Evolutionary conservation across 345 rosid genomes (phyloP).

Genomic region (Sonneratia alba): DNA sequence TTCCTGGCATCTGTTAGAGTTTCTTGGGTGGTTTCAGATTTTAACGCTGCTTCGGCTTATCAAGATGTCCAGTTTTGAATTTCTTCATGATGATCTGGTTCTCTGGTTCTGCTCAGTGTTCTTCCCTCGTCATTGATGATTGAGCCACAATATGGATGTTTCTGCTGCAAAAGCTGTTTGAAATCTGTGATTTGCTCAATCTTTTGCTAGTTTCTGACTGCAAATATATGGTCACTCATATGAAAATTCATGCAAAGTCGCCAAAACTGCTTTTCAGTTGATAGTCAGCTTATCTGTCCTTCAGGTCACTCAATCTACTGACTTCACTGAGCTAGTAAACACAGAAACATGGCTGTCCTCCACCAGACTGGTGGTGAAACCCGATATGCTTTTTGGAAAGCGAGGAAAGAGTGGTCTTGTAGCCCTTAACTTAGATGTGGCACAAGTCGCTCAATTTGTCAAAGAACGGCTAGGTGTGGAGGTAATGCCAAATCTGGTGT

Average conservation of each 20-base stretch:
- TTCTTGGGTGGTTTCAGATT: background rate
- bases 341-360: conserved; percentile 86
- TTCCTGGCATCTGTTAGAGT: background rate
- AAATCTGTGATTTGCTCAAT: background rate
- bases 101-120: background rate
- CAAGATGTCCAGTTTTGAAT: background rate
- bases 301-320: conserved; percentile 78
- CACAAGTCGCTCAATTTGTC: conserved; percentile 92
- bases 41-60: background rate
- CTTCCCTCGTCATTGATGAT: background rate
- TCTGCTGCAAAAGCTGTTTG: background rate
- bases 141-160: background rate
- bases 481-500: conserved; percentile 27
- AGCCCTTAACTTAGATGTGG: conserved; percentile 85
- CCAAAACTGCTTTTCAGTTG: background rate
- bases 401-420: conserved; percentile 97
- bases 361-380: conserved; percentile 82
- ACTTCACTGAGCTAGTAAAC: conserved; percentile 66
- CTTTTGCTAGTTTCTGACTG: background rate
- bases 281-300: background rate
- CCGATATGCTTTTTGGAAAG: conserved; percentile 94
- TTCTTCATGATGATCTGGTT: background rate
- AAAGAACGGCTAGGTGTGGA: conserved; percentile 77
- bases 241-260: background rate
- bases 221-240: background rate